phyloP scores from a whole-genome alignment of 2,329 filamentous ascomycete species.

The Fonsecaea multimorphosa region DNA sequence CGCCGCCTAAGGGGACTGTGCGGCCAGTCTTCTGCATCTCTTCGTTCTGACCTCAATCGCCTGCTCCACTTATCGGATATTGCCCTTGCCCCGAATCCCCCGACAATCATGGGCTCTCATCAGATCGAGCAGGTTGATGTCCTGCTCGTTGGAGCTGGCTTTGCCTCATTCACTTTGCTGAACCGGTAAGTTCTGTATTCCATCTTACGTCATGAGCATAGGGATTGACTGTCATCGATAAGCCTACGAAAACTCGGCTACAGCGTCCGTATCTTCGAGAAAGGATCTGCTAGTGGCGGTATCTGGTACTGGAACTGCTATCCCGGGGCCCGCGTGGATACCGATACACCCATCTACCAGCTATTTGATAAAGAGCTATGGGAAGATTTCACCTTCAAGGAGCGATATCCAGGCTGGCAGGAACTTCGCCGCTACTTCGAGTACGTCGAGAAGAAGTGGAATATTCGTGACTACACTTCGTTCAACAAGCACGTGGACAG shows the following conservation, averaged over 20 bases:
- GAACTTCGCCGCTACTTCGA: slow-evolving; percentile 52
- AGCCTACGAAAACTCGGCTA: slow-evolving; percentile 58
- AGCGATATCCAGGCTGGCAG: slow-evolving; percentile 45
- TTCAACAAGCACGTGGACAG: slow-evolving; percentile 45
- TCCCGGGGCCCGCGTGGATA: slow-evolving; percentile 46
- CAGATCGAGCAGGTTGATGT: slow-evolving; percentile 31
- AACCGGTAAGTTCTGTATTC: slow-evolving; percentile 36
- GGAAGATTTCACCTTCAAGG: slow-evolving; percentile 55
- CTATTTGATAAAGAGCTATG: slow-evolving; percentile 46
- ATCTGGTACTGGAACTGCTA: slow-evolving; percentile 50
- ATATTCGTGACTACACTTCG: slow-evolving; percentile 47
- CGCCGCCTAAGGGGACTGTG: not conserved
- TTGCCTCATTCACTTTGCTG: slow-evolving; percentile 58
- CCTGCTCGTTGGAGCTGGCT: slow-evolving; percentile 44
- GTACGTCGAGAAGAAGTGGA: slow-evolving; percentile 49
- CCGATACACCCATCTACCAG: slow-evolving; percentile 35
- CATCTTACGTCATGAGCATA: not conserved
- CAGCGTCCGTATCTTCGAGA: slow-evolving; percentile 59
- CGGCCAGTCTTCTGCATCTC: not conserved
- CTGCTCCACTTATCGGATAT: not conserved
- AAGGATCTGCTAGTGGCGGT: slow-evolving; percentile 52
- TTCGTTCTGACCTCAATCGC: not conserved
- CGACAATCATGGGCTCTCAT: slow-evolving; percentile 28
- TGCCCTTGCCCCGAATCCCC: not conserved
- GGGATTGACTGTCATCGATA: not conserved